Conservation (phyloP, 2,329 filamentous ascomycete genomes). For the Ophiostoma piceae region DNA sequence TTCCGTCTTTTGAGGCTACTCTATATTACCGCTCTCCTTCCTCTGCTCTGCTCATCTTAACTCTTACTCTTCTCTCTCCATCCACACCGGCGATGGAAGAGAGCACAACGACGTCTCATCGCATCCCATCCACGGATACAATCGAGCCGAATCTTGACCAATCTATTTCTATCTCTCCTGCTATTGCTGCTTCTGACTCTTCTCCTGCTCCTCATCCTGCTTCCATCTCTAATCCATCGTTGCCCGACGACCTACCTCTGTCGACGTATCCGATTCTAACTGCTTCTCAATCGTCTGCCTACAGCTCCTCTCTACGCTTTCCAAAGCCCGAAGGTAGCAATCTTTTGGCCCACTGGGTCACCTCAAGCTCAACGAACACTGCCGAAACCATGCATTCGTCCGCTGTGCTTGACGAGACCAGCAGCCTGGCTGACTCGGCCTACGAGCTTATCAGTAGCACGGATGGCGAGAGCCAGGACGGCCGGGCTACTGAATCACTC, state of each 20-base stretch:
- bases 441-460: slow-evolving; percentile 53
- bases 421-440: slow-evolving; percentile 51
- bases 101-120: slow-evolving; percentile 23
- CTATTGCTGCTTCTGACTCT: background rate
- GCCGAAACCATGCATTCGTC: slow-evolving; percentile 41
- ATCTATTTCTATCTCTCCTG: slow-evolving; percentile 23
- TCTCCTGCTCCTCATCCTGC: background rate
- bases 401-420: slow-evolving; percentile 39
- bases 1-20: background rate
- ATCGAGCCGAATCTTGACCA: background rate
- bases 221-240: background rate
- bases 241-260: background rate
- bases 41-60: slow-evolving; percentile 2
- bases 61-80: slow-evolving; percentile 9
- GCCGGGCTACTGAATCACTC: slow-evolving; percentile 41
- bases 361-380: slow-evolving; percentile 48
- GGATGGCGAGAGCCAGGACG: slow-evolving; percentile 51
- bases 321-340: slow-evolving; percentile 52
- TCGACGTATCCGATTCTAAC: slow-evolving; percentile 10
- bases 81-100: slow-evolving; percentile 27
- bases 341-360: slow-evolving; percentile 55
- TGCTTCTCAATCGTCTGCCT: slow-evolving; percentile 11
- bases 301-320: slow-evolving; percentile 46
- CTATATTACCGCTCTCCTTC: slow-evolving; percentile 9
- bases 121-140: slow-evolving; percentile 13